Evolutionary conservation across 495 filamentous ascomycete species (phyloP).

Genomic region (Hypoxylon crocopeplum): DNA sequence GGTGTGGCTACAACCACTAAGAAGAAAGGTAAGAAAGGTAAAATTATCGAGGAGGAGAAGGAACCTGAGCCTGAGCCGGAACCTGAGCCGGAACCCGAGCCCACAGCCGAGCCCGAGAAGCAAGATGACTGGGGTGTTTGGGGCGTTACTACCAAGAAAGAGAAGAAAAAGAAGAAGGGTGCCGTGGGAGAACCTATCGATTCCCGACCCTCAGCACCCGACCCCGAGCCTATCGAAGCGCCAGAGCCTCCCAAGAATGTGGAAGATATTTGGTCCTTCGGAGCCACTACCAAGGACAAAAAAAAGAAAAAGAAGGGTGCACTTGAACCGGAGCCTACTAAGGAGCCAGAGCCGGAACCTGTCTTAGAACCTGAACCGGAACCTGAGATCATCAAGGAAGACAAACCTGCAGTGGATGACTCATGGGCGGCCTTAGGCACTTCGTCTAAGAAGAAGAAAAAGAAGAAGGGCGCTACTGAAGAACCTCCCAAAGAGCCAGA

Average conservation of each 20-base stretch:
- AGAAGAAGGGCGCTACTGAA: slow-evolving; percentile 40
- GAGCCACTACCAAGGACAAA: background rate
- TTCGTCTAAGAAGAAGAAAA: slow-evolving; percentile 44
- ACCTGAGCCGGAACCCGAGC: slow-evolving; percentile 18
- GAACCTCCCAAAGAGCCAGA: slow-evolving; percentile 22
- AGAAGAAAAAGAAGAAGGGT: slow-evolving; percentile 31
- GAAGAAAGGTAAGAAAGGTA: slow-evolving; percentile 32
- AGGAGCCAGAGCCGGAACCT: slow-evolving; percentile 18
- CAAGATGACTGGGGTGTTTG: slow-evolving; percentile 10
- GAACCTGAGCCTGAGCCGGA: slow-evolving; percentile 19
- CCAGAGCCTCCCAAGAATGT: slow-evolving; percentile 23
- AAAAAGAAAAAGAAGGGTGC: slow-evolving; percentile 34
- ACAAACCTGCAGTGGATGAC: slow-evolving; percentile 32
- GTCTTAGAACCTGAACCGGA: slow-evolving; percentile 25
- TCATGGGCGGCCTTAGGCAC: slow-evolving; percentile 23
- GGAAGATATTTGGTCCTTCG: slow-evolving; percentile 4
- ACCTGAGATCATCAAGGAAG: slow-evolving; percentile 40
- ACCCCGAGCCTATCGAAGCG: slow-evolving; percentile 19
- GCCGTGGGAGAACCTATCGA: slow-evolving; percentile 7
- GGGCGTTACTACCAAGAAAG: slow-evolving; percentile 12
- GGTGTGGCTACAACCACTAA: background rate
- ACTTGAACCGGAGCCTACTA: slow-evolving; percentile 10
- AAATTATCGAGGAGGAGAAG: slow-evolving; percentile 11
- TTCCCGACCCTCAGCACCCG: background rate
- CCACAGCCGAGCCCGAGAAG: slow-evolving; percentile 27